Evolutionary conservation across 768 basidiomycete species (phyloP).

Genomic region (Nevesoporus exiguus): DNA sequence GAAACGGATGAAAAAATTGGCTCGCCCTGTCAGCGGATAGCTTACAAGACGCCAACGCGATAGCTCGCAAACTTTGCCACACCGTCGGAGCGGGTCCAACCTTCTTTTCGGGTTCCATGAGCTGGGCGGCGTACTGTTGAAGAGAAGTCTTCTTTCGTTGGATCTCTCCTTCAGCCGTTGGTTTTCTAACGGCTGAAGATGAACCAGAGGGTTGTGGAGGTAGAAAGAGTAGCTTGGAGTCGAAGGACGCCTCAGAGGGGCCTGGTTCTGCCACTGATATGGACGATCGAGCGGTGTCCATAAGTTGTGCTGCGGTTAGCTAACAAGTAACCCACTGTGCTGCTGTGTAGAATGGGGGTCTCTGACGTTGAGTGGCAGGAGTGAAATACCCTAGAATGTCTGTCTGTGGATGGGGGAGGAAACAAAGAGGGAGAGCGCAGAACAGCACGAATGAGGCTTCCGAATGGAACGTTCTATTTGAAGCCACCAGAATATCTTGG

Average conservation of each 20-base stretch:
- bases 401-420: no score
- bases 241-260: not conserved
- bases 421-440: not conserved
- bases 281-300: slow-evolving; percentile 13
- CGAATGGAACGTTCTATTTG: slow-evolving; percentile 8
- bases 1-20: slow-evolving; percentile 1
- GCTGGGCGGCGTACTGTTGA: slow-evolving; percentile 22
- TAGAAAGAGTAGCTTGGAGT: slow-evolving; percentile 6
- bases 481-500: not conserved
- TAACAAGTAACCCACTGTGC: slow-evolving; percentile 8
- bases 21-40: not conserved
- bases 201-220: slow-evolving; percentile 6
- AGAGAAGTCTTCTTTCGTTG: slow-evolving; percentile 7
- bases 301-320: slow-evolving; percentile 3
- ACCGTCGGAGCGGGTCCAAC: slow-evolving; percentile 43
- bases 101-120: slow-evolving; percentile 38
- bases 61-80: slow-evolving; percentile 47
- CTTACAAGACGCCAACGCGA: slow-evolving; percentile 58
- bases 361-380: not conserved
- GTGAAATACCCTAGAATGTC: not conserved
- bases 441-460: no score
- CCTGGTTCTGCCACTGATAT: slow-evolving; percentile 13
- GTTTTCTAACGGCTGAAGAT: slow-evolving; percentile 15
- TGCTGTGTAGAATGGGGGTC: not conserved
- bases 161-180: not conserved